These are phyloP conservation scores for Exsudoporus frostii DNA, from an alignment of 768 basidiomycete species.

Conservation along the genomic window DNA sequence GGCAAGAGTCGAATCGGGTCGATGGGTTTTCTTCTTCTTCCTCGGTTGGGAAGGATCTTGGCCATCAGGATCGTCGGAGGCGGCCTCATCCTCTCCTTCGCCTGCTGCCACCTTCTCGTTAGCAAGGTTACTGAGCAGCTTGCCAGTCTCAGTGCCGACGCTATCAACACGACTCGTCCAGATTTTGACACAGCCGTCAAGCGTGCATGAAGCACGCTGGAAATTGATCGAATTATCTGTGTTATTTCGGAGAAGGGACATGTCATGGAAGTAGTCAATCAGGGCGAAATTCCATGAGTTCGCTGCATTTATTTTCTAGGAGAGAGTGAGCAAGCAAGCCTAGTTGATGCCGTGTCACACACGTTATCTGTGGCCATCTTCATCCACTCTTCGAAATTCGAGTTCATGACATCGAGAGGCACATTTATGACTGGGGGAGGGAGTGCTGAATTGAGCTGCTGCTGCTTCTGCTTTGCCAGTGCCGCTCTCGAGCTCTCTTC, in stretches of 20 bases:
- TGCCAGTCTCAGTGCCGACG: slow-evolving; percentile 94
- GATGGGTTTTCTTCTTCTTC: slow-evolving; percentile 63
- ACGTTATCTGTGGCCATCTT: slow-evolving; percentile 99
- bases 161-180: slow-evolving; percentile 98
- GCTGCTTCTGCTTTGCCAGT: slow-evolving; percentile 52
- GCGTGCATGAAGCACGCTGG: slow-evolving; percentile 94
- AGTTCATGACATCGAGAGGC: slow-evolving; percentile 81
- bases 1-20: slow-evolving; percentile 83
- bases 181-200: slow-evolving; percentile 99
- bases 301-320: slow-evolving; percentile 94
- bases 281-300: slow-evolving; percentile 98
- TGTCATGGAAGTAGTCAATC: slow-evolving; percentile 99
- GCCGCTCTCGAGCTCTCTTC: slow-evolving; percentile 43
- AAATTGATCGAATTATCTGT: slow-evolving; percentile 98
- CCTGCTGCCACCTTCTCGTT: slow-evolving; percentile 58
- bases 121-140: slow-evolving; percentile 85
- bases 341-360: neutral
- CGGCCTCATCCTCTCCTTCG: slow-evolving; percentile 56
- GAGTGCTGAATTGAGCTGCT: slow-evolving; percentile 59
- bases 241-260: slow-evolving; percentile 91
- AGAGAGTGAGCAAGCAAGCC: slow-evolving; percentile 9
- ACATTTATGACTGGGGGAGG: slow-evolving; percentile 56
- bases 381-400: slow-evolving; percentile 99
- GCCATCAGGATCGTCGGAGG: slow-evolving; percentile 63
- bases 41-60: slow-evolving; percentile 55